Conservation (phyloP, 2,329 filamentous ascomycete species). For the Colletotrichum magnum region DNA sequence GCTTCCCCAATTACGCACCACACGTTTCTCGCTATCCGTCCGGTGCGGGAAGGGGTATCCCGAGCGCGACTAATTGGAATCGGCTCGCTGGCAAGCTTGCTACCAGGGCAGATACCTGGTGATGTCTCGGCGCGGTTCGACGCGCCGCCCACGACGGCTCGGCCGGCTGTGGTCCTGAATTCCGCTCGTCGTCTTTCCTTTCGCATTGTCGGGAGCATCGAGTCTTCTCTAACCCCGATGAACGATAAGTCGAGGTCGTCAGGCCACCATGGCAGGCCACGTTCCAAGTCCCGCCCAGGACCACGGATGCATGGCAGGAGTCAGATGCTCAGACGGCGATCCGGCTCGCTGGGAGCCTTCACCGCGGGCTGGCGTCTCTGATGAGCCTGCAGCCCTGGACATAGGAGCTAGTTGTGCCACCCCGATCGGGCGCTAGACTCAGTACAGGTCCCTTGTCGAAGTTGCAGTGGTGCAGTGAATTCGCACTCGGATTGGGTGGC, state of each 20-base stretch:
- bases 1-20: background rate
- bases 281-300: background rate
- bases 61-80: conserved; percentile 10
- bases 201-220: background rate
- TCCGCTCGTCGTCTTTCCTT: background rate
- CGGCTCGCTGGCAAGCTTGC: background rate
- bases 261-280: conserved; percentile 16
- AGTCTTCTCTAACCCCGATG: background rate
- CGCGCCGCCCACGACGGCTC: background rate
- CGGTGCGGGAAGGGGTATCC: conserved; percentile 25
- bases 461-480: background rate
- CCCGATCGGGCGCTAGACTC: conserved; percentile 23
- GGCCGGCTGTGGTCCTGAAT: background rate
- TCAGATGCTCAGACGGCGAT: conserved; percentile 35
- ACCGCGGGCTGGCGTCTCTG: conserved; percentile 2
- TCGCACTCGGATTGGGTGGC: conserved; percentile 28
- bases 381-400: conserved; percentile 5
- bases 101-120: conserved; percentile 16
- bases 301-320: background rate
- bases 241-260: background rate
- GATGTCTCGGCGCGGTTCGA: background rate
- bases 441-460: conserved; percentile 19
- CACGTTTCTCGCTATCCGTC: conserved; percentile 22
- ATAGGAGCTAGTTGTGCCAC: conserved; percentile 6
- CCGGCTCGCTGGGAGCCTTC: conserved; percentile 21